A percentile compares a stretch with the other conserved stretches of the same genome.
Conservation (phyloP, 441 rosid species). For the Macaranga tanarius region DNA sequence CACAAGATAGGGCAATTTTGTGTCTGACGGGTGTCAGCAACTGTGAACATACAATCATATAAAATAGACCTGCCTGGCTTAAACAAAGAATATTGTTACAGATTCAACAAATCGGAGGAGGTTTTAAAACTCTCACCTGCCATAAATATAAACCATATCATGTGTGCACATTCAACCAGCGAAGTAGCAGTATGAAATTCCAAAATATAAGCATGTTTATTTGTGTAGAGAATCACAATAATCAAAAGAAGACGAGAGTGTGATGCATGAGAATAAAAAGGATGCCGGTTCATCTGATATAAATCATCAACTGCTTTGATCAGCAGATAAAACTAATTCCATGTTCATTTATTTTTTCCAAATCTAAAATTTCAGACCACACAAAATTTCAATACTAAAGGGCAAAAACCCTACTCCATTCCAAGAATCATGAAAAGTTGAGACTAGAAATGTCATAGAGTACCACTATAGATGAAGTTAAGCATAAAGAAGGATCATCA, state of each 20-base stretch:
- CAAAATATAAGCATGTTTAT: no score
- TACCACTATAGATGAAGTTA: slow-evolving; percentile 14
- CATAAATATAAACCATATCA: no score
- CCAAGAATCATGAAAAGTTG: background rate
- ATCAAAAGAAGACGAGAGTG: background rate
- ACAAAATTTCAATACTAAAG: background rate
- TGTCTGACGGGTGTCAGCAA: no score
- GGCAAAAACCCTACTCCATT: background rate
- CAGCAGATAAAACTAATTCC: background rate
- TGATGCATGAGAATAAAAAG: background rate
- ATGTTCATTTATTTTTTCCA: background rate
- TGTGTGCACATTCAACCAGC: no score
- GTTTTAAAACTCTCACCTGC: no score
- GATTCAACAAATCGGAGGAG: no score
- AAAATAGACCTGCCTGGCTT: no score
- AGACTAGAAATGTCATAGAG: background rate
- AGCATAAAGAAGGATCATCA: slow-evolving; percentile 21
- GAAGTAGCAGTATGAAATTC: no score
- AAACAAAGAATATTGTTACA: no score
- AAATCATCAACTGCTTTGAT: background rate
- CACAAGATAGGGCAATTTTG: no score
- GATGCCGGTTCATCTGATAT: background rate
- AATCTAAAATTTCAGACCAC: background rate
- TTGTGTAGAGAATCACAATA: background rate
- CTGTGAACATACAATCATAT: no score